phyloP scores from a whole-genome alignment of 257 asterid genomes.

The Knoxia roxburghii region DNA sequence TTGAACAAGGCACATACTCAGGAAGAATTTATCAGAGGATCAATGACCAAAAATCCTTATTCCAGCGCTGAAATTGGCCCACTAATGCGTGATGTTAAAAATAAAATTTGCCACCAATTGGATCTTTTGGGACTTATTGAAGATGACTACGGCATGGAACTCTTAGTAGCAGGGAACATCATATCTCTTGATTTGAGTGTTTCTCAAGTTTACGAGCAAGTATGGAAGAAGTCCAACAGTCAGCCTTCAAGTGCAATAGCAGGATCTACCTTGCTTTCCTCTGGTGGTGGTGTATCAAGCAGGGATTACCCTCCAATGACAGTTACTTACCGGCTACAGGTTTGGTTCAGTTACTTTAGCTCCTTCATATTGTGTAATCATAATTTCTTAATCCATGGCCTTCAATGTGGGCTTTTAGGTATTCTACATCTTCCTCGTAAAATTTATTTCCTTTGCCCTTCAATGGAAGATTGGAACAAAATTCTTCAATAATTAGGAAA shows the following conservation, averaged over 20 bases:
- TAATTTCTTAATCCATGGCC: neutral
- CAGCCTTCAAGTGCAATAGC: conserved; percentile 63
- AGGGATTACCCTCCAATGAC: conserved; percentile 96
- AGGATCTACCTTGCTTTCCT: conserved; percentile 63
- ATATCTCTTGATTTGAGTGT: conserved; percentile 93
- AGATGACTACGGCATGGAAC: conserved; percentile 98
- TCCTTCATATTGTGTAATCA: neutral
- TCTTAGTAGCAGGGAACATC: conserved; percentile 90
- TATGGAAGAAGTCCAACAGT: conserved; percentile 87
- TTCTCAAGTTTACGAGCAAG: conserved; percentile 92
- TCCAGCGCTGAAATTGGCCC: conserved; percentile 98
- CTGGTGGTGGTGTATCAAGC: conserved; percentile 55
- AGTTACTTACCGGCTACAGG: conserved; percentile 98
- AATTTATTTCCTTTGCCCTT: neutral
- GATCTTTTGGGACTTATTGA: conserved; percentile 92
- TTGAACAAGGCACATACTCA: conserved; percentile 96
- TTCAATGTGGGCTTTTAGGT: neutral
- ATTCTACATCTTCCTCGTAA: neutral
- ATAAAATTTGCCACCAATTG: conserved; percentile 96
- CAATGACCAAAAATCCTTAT: conserved; percentile 99
- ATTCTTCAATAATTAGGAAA: neutral
- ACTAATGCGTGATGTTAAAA: conserved; percentile 98
- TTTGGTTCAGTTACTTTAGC: conserved; percentile 18
- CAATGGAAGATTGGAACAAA: neutral
- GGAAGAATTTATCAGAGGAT: conserved; percentile 98